phyloP scores from a whole-genome alignment of 176 grass and related monocot species.

The Panicum miliaceum region DNA sequence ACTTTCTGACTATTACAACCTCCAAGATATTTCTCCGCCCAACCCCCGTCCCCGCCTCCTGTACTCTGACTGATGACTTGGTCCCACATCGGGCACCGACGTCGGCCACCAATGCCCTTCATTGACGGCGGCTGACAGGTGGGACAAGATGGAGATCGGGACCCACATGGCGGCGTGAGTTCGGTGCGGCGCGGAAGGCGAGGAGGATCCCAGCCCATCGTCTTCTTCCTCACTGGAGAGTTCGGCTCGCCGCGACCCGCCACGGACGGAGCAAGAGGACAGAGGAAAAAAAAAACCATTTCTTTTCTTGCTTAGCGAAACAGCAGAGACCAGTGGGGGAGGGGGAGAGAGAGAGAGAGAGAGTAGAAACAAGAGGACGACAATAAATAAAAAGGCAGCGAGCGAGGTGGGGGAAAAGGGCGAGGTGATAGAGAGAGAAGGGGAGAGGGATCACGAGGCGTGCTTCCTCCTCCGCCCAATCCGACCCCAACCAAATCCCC shows the following conservation, averaged over 20 bases:
- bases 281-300: not conserved
- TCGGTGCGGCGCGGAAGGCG: not conserved
- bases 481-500: conserved; percentile 15
- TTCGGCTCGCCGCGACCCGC: not conserved
- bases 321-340: not conserved
- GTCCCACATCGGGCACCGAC: not conserved
- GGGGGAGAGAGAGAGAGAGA: not conserved
- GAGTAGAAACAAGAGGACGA: not conserved
- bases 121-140: not conserved
- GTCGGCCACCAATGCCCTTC: not conserved
- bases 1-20: not conserved
- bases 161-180: not conserved
- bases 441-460: conserved; percentile 46
- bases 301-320: not conserved
- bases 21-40: conserved; percentile 38
- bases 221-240: conserved; percentile 10
- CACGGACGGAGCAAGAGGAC: not conserved
- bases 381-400: conserved; percentile 16
- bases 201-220: not conserved
- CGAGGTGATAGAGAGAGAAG: conserved; percentile 26
- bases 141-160: fast-evolving
- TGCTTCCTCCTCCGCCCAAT: conserved; percentile 47
- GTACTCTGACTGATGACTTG: not conserved
- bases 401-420: conserved; percentile 18
- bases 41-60: not conserved